These are phyloP conservation scores for Collybia sp. DNA, from an alignment of 768 basidiomycete genomes.

Conservation along the genomic window DNA sequence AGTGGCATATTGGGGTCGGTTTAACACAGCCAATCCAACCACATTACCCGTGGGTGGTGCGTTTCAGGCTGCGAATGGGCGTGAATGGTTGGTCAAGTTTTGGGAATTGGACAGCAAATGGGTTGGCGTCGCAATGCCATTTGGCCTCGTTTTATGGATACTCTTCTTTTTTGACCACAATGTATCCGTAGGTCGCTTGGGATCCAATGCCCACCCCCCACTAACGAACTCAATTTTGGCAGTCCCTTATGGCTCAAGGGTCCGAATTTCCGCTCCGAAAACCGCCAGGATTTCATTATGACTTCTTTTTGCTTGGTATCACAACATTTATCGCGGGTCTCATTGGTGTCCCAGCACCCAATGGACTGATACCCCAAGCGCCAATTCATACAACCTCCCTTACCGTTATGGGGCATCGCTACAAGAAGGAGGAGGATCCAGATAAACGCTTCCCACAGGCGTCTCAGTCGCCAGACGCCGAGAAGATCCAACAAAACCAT, in stretches of 20 bases:
- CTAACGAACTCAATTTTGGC: conserved; percentile 3
- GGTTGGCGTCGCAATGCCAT: conserved; percentile 86
- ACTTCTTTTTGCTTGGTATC: conserved; percentile 88
- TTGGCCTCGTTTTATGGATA: conserved; percentile 85
- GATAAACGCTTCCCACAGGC: conserved; percentile 17
- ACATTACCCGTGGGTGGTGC: conserved; percentile 68
- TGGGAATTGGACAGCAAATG: conserved; percentile 88
- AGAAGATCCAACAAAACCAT: conserved; percentile 4
- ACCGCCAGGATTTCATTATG: conserved; percentile 82
- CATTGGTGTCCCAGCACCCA: conserved; percentile 84
- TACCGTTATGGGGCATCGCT: conserved; percentile 52
- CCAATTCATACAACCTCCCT: conserved; percentile 91
- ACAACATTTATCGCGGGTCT: conserved; percentile 87
- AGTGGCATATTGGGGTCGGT: conserved; percentile 84
- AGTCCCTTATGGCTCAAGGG: conserved; percentile 92
- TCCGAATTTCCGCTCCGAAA: conserved; percentile 87
- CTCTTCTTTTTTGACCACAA: conserved; percentile 96
- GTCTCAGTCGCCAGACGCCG: conserved; percentile 4
- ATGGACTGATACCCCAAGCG: conserved; percentile 82
- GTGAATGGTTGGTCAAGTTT: conserved; percentile 83
- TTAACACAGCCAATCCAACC: conserved; percentile 51
- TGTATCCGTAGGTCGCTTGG: conserved; percentile 63
- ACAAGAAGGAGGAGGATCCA: conserved; percentile 31
- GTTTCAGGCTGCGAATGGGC: conserved; percentile 65
- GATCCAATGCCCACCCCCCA: not conserved